Evolutionary conservation across 352 stramenopile genomes (phyloP).

Genomic region (Pythium utonaiense): DNA sequence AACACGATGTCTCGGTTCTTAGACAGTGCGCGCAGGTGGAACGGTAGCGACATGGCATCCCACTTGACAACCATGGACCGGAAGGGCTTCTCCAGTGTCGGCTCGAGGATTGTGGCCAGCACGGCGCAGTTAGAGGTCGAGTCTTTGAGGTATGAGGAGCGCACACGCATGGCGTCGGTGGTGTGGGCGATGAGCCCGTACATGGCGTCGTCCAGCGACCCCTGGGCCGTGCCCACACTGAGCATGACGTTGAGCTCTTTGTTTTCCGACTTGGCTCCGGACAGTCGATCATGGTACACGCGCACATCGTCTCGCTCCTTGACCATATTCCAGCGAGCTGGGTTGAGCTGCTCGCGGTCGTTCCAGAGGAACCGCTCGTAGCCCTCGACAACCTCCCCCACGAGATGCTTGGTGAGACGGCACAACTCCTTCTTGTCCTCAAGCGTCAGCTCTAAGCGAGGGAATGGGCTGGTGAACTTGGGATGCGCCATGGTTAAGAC

Average conservation of each 20-base stretch:
- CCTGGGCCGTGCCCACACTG: constrained; percentile 37
- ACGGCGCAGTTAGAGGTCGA: constrained; percentile 53
- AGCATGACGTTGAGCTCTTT: constrained; percentile 19
- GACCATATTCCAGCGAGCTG: constrained; percentile 40
- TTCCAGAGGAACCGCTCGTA: constrained; percentile 52
- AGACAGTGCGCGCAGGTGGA: constrained; percentile 37
- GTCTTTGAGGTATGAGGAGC: constrained; percentile 48
- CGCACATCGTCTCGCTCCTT: constrained; percentile 45
- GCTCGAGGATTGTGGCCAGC: constrained; percentile 41
- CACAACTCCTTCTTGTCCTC: constrained; percentile 56
- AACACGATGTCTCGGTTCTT: constrained; percentile 62
- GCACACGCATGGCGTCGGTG: constrained; percentile 48
- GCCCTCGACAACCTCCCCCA: constrained; percentile 42
- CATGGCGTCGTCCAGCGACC: constrained; percentile 57
- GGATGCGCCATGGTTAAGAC: constrained; percentile 8
- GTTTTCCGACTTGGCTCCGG: constrained; percentile 13
- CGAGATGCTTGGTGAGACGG: constrained; percentile 41
- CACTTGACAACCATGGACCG: constrained; percentile 62
- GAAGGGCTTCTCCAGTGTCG: constrained; percentile 46
- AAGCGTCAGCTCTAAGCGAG: constrained; percentile 37
- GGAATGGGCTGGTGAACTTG: constrained; percentile 53
- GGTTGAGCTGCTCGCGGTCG: constrained; percentile 36
- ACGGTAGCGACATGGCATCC: constrained; percentile 42
- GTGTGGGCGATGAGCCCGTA: constrained; percentile 45
- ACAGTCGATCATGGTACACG: constrained; percentile 40